Evolutionary conservation across 805 yeast genomes (phyloP).

Genomic region (Barnettozyma pratensis): DNA sequence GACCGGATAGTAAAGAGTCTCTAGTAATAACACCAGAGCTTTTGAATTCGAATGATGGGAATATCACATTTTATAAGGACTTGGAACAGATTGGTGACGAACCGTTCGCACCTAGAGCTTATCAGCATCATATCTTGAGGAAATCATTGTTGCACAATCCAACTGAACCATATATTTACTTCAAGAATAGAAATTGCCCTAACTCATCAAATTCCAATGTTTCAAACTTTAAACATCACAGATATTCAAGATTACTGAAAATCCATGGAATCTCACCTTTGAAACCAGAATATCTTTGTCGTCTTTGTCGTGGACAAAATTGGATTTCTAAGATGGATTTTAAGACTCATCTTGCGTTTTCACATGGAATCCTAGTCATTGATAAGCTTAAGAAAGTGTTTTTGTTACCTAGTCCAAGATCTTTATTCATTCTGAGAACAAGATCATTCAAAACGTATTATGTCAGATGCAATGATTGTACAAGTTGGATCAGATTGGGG

Average conservation of each 20-base stretch:
- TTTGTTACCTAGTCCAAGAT: slow-evolving; percentile 15
- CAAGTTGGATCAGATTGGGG: slow-evolving; percentile 20
- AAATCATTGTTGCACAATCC: slow-evolving; percentile 1
- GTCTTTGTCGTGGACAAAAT: slow-evolving; percentile 24
- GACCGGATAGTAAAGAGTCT: background rate
- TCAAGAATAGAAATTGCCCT: slow-evolving; percentile 17
- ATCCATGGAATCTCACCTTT: background rate
- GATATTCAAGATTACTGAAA: slow-evolving; percentile 11
- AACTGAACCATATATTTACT: slow-evolving; percentile 7
- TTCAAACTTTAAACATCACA: slow-evolving; percentile 3
- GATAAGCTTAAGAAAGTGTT: background rate
- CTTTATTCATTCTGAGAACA: slow-evolving; percentile 11
- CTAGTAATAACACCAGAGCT: slow-evolving; percentile 2
- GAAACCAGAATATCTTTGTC: slow-evolving; percentile 18
- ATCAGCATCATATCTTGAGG: slow-evolving; percentile 18
- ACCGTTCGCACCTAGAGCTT: slow-evolving; percentile 17
- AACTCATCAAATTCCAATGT: slow-evolving; percentile 8
- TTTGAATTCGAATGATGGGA: slow-evolving; percentile 8
- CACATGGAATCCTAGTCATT: slow-evolving; percentile 21
- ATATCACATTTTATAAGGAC: slow-evolving; percentile 13
- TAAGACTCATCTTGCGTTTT: slow-evolving; percentile 18
- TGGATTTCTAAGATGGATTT: slow-evolving; percentile 17
- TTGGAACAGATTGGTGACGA: slow-evolving; percentile 1
- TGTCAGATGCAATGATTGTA: slow-evolving; percentile 20
- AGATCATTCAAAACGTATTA: slow-evolving; percentile 6